Evolutionary conservation across 2,329 filamentous ascomycete genomes (phyloP).

Genomic region (Fusarium sp.): DNA sequence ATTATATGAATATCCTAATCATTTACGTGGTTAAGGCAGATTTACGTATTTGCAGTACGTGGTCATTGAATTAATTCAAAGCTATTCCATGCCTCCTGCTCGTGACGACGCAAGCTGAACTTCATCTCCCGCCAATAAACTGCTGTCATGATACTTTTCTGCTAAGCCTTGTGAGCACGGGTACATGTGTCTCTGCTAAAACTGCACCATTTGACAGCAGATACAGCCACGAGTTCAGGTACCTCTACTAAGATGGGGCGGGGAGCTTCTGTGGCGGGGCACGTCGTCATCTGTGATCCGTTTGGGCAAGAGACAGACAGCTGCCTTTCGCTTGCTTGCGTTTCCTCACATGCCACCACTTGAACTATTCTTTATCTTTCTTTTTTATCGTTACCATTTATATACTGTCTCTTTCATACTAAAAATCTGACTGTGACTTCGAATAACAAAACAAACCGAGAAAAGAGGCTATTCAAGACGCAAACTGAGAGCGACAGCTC

Average conservation of each 20-base stretch:
- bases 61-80: slow-evolving; percentile 22
- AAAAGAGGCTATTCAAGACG: background rate
- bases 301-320: slow-evolving; percentile 37
- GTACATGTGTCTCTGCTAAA: slow-evolving; percentile 15
- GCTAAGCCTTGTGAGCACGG: slow-evolving; percentile 7
- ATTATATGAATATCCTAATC: background rate
- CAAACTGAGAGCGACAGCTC: slow-evolving; percentile 2
- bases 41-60: slow-evolving; percentile 32
- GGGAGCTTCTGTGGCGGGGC: slow-evolving; percentile 38
- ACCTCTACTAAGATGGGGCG: slow-evolving; percentile 26
- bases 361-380: background rate
- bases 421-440: background rate
- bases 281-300: slow-evolving; percentile 43
- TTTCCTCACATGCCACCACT: slow-evolving; percentile 36
- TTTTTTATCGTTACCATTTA: slow-evolving; percentile 10
- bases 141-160: slow-evolving; percentile 14
- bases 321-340: slow-evolving; percentile 15
- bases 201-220: background rate
- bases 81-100: background rate
- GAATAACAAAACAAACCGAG: background rate
- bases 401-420: slow-evolving; percentile 6
- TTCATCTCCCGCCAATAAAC: slow-evolving; percentile 11
- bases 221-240: slow-evolving; percentile 8
- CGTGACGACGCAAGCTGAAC: slow-evolving; percentile 33
- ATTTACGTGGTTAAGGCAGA: slow-evolving; percentile 13